Conservation (phyloP, 2,329 filamentous ascomycete species). For the Berkeleyomyces rouxiae region DNA sequence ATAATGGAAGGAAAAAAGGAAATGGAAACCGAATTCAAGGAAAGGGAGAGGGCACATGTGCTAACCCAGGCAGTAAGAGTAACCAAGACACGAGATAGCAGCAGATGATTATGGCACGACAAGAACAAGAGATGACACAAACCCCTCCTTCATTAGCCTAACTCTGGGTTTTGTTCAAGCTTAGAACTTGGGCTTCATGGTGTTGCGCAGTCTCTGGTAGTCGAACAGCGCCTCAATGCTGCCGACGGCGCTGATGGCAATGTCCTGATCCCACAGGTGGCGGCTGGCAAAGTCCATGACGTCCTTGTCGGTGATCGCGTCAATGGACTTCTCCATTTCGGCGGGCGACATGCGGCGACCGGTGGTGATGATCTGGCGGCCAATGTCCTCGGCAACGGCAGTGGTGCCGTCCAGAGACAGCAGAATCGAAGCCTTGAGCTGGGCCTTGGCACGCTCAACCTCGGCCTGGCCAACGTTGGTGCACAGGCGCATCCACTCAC, state of each 20-base stretch:
- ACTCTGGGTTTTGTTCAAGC: conserved; percentile 13
- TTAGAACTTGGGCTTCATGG: conserved; percentile 70
- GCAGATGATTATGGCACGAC: conserved; percentile 11
- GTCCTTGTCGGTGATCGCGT: conserved; percentile 82
- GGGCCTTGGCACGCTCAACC: conserved; percentile 95
- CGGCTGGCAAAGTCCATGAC: conserved; percentile 91
- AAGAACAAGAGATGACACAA: conserved; percentile 7
- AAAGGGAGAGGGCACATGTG: not conserved
- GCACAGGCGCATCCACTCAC: conserved; percentile 93
- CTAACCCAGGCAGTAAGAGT: not conserved
- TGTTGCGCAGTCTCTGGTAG: conserved; percentile 63
- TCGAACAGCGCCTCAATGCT: conserved; percentile 74
- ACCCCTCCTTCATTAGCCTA: conserved; percentile 13
- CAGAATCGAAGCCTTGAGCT: conserved; percentile 96
- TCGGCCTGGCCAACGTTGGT: conserved; percentile 77
- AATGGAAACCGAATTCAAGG: not conserved
- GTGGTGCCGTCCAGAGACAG: conserved; percentile 95
- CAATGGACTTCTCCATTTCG: conserved; percentile 87
- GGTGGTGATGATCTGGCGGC: conserved; percentile 94
- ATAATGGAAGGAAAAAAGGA: conserved; percentile 6
- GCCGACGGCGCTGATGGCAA: conserved; percentile 85
- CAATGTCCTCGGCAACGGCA: conserved; percentile 93
- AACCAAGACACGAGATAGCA: conserved; percentile 8
- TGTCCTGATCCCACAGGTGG: conserved; percentile 94
- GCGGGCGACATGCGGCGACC: conserved; percentile 78